A percentile compares a stretch with the other conserved stretches of the same genome.
Conservation (phyloP, 176 grass and related monocot species). For the Aegilops speltoides region DNA sequence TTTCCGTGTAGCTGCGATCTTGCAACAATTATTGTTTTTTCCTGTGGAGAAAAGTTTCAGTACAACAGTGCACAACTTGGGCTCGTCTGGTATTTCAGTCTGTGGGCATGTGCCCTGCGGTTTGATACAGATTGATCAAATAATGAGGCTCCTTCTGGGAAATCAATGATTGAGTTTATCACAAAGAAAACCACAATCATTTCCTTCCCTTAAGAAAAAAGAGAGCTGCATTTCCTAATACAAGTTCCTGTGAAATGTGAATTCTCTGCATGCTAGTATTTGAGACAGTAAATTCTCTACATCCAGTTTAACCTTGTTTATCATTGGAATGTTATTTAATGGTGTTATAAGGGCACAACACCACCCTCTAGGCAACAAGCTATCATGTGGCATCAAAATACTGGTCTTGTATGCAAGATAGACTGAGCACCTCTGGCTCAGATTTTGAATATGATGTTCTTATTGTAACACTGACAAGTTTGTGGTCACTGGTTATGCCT, state of each 20-base stretch:
- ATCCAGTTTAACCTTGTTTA: neutral
- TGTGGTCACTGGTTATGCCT: neutral
- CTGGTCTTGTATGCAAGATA: neutral
- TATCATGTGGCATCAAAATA: neutral
- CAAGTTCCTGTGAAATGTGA: neutral
- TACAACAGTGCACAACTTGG: neutral
- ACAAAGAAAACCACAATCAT: neutral
- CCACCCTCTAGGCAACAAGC: neutral
- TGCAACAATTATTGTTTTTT: neutral
- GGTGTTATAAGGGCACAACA: neutral
- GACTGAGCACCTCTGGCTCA: neutral
- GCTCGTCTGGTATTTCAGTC: neutral
- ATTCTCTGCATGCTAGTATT: neutral
- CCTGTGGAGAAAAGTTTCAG: neutral
- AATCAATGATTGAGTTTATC: neutral
- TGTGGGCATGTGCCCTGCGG: neutral
- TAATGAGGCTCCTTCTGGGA: neutral
- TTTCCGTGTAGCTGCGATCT: neutral
- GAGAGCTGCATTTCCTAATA: neutral
- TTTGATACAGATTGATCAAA: neutral
- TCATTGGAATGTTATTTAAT: neutral
- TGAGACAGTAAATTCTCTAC: neutral
- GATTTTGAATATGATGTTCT: neutral
- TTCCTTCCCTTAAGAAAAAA: neutral
- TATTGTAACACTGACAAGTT: neutral